phyloP scores from a whole-genome alignment of 352 stramenopile species.

The Pythium myriotylum region DNA sequence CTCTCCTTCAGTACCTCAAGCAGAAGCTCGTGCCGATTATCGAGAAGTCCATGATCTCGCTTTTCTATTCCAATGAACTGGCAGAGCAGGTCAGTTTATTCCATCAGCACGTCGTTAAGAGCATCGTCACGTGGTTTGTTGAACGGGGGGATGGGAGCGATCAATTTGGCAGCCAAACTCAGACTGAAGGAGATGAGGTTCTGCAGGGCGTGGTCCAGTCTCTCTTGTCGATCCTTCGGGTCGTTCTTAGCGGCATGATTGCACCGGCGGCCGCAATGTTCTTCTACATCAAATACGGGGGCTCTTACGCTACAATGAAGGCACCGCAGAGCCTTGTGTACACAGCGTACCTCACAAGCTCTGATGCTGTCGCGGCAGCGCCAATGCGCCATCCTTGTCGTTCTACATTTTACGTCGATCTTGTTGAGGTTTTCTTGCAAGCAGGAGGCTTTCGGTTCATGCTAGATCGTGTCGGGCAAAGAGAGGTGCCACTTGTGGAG shows the following conservation, averaged over 20 bases:
- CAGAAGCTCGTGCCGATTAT: slow-evolving; percentile 66
- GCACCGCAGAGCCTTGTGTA: slow-evolving; percentile 70
- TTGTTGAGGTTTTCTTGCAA: slow-evolving; percentile 85
- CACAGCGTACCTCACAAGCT: slow-evolving; percentile 68
- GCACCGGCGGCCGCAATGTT: slow-evolving; percentile 62
- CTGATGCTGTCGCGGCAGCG: slow-evolving; percentile 54
- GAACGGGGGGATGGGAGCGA: neutral
- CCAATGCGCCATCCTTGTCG: slow-evolving; percentile 71
- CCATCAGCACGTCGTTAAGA: slow-evolving; percentile 80
- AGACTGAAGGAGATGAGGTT: neutral
- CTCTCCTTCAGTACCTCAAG: slow-evolving; percentile 44
- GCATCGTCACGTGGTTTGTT: slow-evolving; percentile 73
- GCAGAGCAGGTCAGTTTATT: slow-evolving; percentile 79
- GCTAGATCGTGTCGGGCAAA: slow-evolving; percentile 53
- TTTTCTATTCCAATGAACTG: slow-evolving; percentile 69
- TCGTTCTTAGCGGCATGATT: slow-evolving; percentile 76
- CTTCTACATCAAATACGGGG: slow-evolving; percentile 86
- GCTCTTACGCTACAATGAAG: slow-evolving; percentile 55
- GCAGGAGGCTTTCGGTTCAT: slow-evolving; percentile 76
- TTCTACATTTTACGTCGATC: slow-evolving; percentile 84
- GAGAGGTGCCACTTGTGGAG: slow-evolving; percentile 55
- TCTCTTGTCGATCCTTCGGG: slow-evolving; percentile 68
- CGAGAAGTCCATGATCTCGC: slow-evolving; percentile 74
- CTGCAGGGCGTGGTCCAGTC: slow-evolving; percentile 28
- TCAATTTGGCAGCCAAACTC: neutral